These are phyloP conservation scores for Sungouiella blattae DNA, from an alignment of 805 yeast species.

Conservation along the genomic window DNA sequence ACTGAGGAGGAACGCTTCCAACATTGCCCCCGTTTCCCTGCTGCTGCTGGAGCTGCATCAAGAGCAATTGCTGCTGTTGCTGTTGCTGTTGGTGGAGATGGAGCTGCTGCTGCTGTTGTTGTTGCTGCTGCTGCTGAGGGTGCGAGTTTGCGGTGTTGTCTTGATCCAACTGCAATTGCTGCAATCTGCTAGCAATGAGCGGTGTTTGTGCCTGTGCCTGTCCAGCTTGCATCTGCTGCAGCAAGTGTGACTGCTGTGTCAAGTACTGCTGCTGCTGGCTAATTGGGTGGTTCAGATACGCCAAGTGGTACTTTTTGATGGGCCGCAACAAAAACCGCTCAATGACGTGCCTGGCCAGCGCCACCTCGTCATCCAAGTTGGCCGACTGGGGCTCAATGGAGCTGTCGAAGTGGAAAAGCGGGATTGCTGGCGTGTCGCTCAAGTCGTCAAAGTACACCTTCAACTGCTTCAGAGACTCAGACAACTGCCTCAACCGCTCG, in stretches of 20 bases:
- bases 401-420: slow-evolving; percentile 49
- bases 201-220: slow-evolving; percentile 14
- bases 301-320: slow-evolving; percentile 42
- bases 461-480: slow-evolving; percentile 37
- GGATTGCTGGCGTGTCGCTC: slow-evolving; percentile 27
- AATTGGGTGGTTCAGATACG: slow-evolving; percentile 42
- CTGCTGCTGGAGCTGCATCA: slow-evolving; percentile 16
- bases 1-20: slow-evolving; percentile 5
- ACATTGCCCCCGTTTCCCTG: not conserved
- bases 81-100: slow-evolving; percentile 14
- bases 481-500: slow-evolving; percentile 35
- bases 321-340: slow-evolving; percentile 40
- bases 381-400: slow-evolving; percentile 26
- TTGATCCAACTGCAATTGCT: too few species aligned
- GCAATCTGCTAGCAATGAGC: slow-evolving; percentile 13
- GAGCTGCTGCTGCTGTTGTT: slow-evolving; percentile 11
- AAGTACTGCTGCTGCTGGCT: slow-evolving; percentile 24
- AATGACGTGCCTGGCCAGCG: slow-evolving; percentile 37
- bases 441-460: slow-evolving; percentile 34
- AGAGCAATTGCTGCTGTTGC: slow-evolving; percentile 11
- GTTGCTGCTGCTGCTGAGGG: slow-evolving; percentile 25
- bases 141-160: slow-evolving; percentile 12
- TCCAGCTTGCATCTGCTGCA: slow-evolving; percentile 24
- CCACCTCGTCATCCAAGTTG: slow-evolving; percentile 33
- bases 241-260: slow-evolving; percentile 29